These are phyloP conservation scores for Chlorencoelia australis DNA, from an alignment of 2,329 filamentous ascomycete genomes.

Conservation along the genomic window DNA sequence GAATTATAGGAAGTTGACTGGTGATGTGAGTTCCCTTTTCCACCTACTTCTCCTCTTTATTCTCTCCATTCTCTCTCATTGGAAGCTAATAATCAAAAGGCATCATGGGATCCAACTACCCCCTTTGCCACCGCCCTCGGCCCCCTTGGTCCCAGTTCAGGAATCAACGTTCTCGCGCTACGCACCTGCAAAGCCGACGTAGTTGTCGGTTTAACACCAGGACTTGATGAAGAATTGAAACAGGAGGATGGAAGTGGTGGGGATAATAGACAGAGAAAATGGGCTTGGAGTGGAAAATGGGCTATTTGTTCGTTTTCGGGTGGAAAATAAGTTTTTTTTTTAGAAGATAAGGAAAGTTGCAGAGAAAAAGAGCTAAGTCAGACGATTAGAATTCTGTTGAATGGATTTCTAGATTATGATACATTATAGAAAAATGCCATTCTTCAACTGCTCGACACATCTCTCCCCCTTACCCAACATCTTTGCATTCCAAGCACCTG, in stretches of 20 bases:
- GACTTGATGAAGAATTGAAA: conserved; percentile 73
- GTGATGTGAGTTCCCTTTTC: conserved; percentile 78
- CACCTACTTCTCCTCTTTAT: background rate
- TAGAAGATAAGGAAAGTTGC: no score
- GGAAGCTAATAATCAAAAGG: conserved; percentile 33
- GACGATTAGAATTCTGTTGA: no score
- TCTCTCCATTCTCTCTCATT: conserved; percentile 9
- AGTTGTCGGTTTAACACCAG: conserved; percentile 74
- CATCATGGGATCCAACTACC: conserved; percentile 76
- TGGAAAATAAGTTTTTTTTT: conserved; percentile 40
- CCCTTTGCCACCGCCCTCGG: conserved; percentile 79
- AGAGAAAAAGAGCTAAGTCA: no score
- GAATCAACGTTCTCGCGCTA: conserved; percentile 74
- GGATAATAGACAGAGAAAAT: conserved; percentile 56
- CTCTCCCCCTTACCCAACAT: no score
- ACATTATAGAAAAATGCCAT: no score
- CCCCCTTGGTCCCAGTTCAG: conserved; percentile 70
- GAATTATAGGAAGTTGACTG: conserved; percentile 89
- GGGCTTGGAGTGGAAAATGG: conserved; percentile 96
- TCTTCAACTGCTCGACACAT: no score
- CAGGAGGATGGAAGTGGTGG: conserved; percentile 59
- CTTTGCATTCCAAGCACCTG: no score
- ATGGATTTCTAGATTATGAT: no score
- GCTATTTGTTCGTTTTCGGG: conserved; percentile 82
- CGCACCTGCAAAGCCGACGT: conserved; percentile 96